Base-by-base conservation (phyloP, 2,329 filamentous ascomycete species). In the Ophiostoma sp. region DNA sequence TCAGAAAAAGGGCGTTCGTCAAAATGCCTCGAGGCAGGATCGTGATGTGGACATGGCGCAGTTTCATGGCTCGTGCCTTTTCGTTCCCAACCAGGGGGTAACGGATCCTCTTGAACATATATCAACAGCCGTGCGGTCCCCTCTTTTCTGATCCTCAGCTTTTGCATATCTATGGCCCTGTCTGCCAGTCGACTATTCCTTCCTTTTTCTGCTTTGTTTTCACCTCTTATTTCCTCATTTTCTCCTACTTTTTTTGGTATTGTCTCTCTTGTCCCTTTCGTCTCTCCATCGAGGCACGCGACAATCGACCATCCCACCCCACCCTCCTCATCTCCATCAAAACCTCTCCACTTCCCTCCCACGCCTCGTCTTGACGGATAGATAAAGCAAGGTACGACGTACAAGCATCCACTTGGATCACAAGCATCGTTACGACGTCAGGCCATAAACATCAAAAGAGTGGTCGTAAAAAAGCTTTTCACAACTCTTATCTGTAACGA, bases 11-110 rank as follows among this genome's bases (percentile, higher is more conserved):
- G 1, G 33, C 59, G 9, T 22, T n/a, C 12, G n/a, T 45, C 36
- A 66, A 28, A 66, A 66, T 63, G 59, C 59, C 33, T 64, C 33
- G 59, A 61, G 59, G 33, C 59, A 39, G 33, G 63, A 66, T n/a
- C 63, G 39, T 66, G 39, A 45, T 42, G 33, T 25, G 59, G n/a
- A 25, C 33, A 42, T 45, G 36, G 36, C 22, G 61, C 61, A 28
- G n/a, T 42, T 66, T 66, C 61, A 45, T 28, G 59, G 61, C 36
- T 66, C 61, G 61, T 45, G 61, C 61, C 11, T 45, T 1, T n/a
- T 8, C 22, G 12, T 17, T 48, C 22, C 31, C 66, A 12, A 19
- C 45, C 45, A 52, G 28, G 66, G 64, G 45, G 64, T 12, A 22
- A 69, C 28, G 25, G 45, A 19, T 19, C 45, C 45, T 22, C 25